phyloP scores from a whole-genome alignment of 352 stramenopile species.

The Globisporangium spiculum region DNA sequence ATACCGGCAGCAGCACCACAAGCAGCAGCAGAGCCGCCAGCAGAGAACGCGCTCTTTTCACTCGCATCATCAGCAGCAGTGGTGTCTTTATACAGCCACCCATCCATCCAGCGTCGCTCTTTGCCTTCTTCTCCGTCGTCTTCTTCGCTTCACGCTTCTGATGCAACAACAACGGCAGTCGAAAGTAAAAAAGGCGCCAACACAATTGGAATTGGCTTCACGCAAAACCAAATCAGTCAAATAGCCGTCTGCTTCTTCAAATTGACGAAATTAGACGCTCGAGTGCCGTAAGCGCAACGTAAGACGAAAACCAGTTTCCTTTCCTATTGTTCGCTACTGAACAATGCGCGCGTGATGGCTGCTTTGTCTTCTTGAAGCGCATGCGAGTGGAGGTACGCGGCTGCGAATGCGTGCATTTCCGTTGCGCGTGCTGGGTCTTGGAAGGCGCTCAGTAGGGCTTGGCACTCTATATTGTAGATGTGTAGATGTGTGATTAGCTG shows the following conservation, averaged over 20 bases:
- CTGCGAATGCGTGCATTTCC: not conserved
- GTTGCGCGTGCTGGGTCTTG: constrained; percentile 1
- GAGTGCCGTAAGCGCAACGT: constrained; percentile 2
- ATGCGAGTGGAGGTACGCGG: constrained; percentile 9
- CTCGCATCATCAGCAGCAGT: not conserved
- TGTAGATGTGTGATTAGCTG: not conserved
- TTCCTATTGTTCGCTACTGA: not conserved
- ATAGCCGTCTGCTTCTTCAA: no score
- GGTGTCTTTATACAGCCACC: not conserved
- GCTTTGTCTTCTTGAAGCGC: constrained; percentile 10
- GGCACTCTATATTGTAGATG: not conserved
- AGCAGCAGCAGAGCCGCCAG: not conserved
- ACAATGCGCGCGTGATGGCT: constrained; percentile 7
- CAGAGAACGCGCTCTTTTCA: not conserved
- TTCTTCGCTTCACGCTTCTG: not conserved
- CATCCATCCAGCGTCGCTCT: not conserved
- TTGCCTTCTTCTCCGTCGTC: not conserved
- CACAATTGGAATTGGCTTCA: constrained; percentile 3
- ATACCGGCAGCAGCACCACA: not conserved
- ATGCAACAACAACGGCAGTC: not conserved
- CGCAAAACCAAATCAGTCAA: not conserved
- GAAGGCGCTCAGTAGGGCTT: not conserved
- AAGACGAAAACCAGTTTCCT: not conserved
- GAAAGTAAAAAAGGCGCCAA: constrained; percentile 4
- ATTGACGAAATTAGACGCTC: not conserved